These are phyloP conservation scores for Medicago ruthenica DNA, from an alignment of 306 rosid species.

Conservation along the genomic window DNA sequence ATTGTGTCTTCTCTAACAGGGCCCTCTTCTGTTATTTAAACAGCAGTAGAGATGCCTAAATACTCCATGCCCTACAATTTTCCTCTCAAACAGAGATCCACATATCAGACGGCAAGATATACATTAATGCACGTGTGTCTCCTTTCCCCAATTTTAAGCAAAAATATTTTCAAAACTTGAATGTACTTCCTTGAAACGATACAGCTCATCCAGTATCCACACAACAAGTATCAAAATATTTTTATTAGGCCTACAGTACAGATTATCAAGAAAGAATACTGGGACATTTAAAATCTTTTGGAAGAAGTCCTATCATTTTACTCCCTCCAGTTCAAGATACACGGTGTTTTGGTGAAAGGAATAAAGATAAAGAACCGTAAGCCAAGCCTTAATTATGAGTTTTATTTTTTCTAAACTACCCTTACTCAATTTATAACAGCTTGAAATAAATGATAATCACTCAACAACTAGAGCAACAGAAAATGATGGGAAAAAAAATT, in stretches of 20 bases:
- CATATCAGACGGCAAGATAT: neutral
- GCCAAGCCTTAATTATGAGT: conserved; percentile 21
- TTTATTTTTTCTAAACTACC: conserved; percentile 1
- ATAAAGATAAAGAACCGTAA: neutral
- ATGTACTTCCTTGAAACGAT: neutral
- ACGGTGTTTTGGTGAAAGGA: conserved; percentile 8
- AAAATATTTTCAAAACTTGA: neutral
- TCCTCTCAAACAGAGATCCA: neutral
- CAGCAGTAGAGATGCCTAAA: neutral
- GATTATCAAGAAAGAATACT: conserved; percentile 9
- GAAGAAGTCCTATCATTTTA: conserved; percentile 13
- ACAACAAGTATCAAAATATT: neutral
- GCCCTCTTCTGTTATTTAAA: neutral
- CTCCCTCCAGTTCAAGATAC: conserved; percentile 4
- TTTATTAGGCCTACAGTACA: neutral
- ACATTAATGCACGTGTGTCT: neutral
- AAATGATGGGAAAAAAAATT: neutral
- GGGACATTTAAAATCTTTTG: neutral
- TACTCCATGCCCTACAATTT: neutral
- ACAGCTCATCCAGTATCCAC: neutral
- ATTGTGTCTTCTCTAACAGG: neutral
- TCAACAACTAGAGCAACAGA: conserved; percentile 13
- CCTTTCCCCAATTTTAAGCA: conserved; percentile 2
- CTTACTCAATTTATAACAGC: neutral
- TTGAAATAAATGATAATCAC: conserved; percentile 5